Evolutionary conservation across 1,139 yeast species (phyloP).

Genomic region (Schwanniomyces etchellsii): DNA sequence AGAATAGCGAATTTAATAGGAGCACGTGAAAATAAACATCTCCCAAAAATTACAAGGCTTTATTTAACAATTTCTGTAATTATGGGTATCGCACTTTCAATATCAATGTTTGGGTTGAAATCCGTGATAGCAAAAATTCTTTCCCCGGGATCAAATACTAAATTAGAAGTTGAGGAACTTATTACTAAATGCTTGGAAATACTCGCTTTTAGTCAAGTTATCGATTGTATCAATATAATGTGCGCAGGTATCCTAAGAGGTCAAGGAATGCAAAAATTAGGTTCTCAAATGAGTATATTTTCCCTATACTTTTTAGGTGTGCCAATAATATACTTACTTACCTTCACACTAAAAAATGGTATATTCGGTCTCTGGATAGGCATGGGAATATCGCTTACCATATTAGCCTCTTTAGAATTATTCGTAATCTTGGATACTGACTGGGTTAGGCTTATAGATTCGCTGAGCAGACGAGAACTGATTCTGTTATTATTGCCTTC

Average conservation of each 20-base stretch:
- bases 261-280: slow-evolving; percentile 54
- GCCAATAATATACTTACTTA: slow-evolving; percentile 29
- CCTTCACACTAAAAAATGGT: neutral
- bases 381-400: slow-evolving; percentile 1
- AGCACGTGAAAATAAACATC: slow-evolving; percentile 45
- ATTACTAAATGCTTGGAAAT: slow-evolving; percentile 9
- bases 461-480: no score
- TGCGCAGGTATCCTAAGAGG: slow-evolving; percentile 59
- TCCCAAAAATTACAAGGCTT: no score
- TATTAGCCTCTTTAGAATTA: slow-evolving; percentile 1
- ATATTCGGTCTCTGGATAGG: slow-evolving; percentile 1
- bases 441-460: slow-evolving; percentile 1
- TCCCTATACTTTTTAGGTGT: slow-evolving; percentile 50
- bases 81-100: slow-evolving; percentile 39
- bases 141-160: neutral
- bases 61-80: slow-evolving; percentile 43
- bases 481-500: no score
- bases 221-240: slow-evolving; percentile 54
- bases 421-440: neutral
- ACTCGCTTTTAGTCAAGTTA: slow-evolving; percentile 50
- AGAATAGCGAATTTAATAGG: slow-evolving; percentile 56
- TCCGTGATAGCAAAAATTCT: slow-evolving; percentile 33
- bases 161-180: neutral
- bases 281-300: slow-evolving; percentile 49
- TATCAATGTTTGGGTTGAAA: slow-evolving; percentile 35